Base-by-base conservation (phyloP, 768 basidiomycete genomes). In the Suillus brevipes region DNA sequence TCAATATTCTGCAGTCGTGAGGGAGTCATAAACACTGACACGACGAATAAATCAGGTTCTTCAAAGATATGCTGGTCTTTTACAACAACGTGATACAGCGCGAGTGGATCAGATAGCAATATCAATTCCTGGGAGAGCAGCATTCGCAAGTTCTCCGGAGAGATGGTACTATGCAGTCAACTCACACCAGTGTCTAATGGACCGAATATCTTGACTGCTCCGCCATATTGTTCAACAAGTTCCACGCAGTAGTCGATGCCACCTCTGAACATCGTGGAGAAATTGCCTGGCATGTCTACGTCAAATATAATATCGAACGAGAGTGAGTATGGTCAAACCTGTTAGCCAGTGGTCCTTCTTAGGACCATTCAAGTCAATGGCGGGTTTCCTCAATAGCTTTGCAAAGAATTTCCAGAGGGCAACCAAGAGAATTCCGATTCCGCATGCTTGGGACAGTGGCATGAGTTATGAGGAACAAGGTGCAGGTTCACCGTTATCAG, bases 21-120 rank as follows among this genome's bases (percentile, higher is more conserved):
- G 2, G 36, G 40, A 50, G 25, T 7, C 25, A 52, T 16, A 3
- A 40, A 16, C 10, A 70, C 80, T 49, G 64, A 85, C 84, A 79
- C 79, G 18, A 81, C 74, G 66, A 84, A 83, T 0, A 79, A 78
- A 0, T 75, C 66, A 0, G 82, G 79, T 63, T 83, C 82, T 63
- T 85, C 84, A 64, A 80, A 86, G 8, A 80, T 75, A 49, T 82
- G 78, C 66, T 83, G 82, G 38, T 85, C 84, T 67, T 82, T 84
- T 1, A 36, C 34, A 8, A 80, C 61, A 45, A 86, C 81, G 28
- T 75, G 79, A 38, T 83, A 81, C 18, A 86, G 67, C 1, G 84
- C 84, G 10, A 70, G 71, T 2, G 84, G 83, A 69, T 86, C 85
- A 45, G 77, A 85, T 74, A 65, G 82, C 84, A 5, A 86, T 10